Conservation (phyloP, 2,329 filamentous ascomycete genomes). For the Cadophora luteo-olivacea region DNA sequence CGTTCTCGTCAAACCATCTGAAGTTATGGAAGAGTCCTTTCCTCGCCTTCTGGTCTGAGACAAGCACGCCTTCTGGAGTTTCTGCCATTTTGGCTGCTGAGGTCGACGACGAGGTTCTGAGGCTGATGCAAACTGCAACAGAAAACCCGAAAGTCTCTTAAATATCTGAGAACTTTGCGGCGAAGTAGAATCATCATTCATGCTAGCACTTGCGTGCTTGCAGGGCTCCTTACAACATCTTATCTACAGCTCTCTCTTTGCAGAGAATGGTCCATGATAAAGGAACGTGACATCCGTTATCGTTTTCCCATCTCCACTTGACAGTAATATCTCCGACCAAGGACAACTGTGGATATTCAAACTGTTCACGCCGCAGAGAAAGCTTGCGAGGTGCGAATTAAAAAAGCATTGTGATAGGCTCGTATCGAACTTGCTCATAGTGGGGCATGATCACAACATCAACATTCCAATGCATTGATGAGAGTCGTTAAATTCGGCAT, state of each 20-base stretch:
- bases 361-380: neutral
- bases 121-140: neutral
- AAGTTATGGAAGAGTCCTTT: neutral
- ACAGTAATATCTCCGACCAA: neutral
- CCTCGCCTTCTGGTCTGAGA: neutral
- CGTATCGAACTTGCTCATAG: conserved; percentile 2
- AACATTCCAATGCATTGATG: neutral
- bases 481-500: neutral
- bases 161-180: neutral
- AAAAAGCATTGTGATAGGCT: conserved; percentile 14
- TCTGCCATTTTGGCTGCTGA: neutral
- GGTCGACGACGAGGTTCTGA: neutral
- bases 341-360: neutral
- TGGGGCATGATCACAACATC: conserved; percentile 17
- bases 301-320: neutral
- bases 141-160: neutral
- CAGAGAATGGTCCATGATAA: neutral
- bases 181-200: neutral
- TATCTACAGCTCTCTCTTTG: neutral
- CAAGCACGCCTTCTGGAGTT: neutral
- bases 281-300: neutral
- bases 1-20: conserved; percentile 5
- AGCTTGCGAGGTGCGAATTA: neutral
- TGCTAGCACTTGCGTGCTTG: neutral
- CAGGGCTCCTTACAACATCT: neutral